Conservation (phyloP, 2,329 filamentous ascomycete genomes). For the Lojkania enalia region DNA sequence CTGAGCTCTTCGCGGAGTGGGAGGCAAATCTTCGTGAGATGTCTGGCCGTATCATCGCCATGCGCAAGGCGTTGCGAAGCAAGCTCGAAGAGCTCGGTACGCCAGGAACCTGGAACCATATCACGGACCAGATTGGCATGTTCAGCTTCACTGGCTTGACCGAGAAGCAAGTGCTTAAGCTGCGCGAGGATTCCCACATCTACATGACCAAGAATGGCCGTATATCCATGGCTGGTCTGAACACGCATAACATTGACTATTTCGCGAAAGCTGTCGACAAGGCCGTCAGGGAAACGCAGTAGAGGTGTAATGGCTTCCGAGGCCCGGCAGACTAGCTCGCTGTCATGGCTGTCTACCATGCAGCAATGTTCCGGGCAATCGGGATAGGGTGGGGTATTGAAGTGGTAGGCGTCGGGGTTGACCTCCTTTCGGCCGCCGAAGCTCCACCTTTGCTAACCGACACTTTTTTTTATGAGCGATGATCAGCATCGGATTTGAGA, state of each 20-base stretch:
- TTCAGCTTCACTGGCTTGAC: constrained; percentile 88
- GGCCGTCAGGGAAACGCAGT: constrained; percentile 66
- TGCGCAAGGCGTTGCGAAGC: constrained; percentile 76
- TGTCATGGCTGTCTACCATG: background rate
- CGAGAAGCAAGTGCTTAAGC: constrained; percentile 71
- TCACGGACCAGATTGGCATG: constrained; percentile 99
- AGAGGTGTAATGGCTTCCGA: constrained; percentile 11
- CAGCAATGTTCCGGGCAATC: background rate
- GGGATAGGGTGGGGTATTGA: background rate
- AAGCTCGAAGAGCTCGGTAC: constrained; percentile 85
- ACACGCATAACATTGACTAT: constrained; percentile 89
- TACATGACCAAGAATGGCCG: constrained; percentile 98
- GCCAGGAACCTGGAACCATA: constrained; percentile 92
- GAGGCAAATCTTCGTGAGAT: constrained; percentile 89
- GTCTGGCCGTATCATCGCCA: constrained; percentile 91
- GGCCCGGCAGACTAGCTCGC: background rate
- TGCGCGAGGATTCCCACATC: constrained; percentile 72
- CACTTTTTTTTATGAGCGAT: constrained; percentile 1
- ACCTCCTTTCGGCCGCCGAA: background rate
- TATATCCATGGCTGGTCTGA: constrained; percentile 98
- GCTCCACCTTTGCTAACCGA: too few relatives aligned
- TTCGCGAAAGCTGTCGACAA: constrained; percentile 87
- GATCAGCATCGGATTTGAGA: too few relatives aligned
- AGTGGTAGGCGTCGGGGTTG: background rate
- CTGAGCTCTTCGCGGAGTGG: constrained; percentile 83